phyloP scores from a whole-genome alignment of 495 filamentous ascomycete species.

The Neurospora sp. region DNA sequence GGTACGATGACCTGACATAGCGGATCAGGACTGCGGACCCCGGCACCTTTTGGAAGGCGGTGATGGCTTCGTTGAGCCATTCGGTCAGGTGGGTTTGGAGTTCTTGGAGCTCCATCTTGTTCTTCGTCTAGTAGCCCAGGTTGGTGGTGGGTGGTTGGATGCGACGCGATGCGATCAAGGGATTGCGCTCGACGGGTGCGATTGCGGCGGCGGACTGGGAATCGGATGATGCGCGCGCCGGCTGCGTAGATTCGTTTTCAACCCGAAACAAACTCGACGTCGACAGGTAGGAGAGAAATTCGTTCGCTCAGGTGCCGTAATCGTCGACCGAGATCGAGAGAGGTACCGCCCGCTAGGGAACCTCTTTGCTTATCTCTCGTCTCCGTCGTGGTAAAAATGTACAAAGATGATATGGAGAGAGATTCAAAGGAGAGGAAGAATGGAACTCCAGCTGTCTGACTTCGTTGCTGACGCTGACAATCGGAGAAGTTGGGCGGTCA shows the following conservation, averaged over 20 bases:
- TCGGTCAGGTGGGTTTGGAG: conserved; percentile 58
- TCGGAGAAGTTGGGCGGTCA: neutral
- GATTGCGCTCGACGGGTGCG: neutral
- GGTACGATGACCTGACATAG: conserved; percentile 93
- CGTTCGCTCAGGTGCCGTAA: neutral
- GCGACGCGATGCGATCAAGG: neutral
- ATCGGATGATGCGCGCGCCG: neutral
- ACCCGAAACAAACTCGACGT: neutral
- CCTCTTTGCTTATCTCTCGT: neutral
- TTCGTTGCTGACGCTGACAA: neutral
- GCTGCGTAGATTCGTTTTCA: neutral
- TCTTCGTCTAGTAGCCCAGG: neutral
- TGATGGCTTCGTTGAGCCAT: conserved; percentile 54
- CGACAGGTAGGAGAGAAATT: neutral
- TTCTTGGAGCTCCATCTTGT: conserved; percentile 71
- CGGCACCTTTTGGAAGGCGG: conserved; percentile 76
- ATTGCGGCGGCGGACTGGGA: neutral
- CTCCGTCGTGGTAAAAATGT: neutral
- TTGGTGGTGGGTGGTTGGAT: neutral
- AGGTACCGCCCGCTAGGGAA: neutral
- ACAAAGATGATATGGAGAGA: neutral
- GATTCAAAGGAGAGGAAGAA: neutral
- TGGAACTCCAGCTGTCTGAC: no score
- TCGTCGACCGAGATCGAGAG: neutral
- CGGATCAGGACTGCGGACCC: conserved; percentile 89